A percentile compares a stretch with the other conserved stretches of the same genome.
These are phyloP conservation scores for Chytriomyces hyalinus DNA, from an alignment of 192 early-diverging fungal species.

Conservation along the genomic window DNA sequence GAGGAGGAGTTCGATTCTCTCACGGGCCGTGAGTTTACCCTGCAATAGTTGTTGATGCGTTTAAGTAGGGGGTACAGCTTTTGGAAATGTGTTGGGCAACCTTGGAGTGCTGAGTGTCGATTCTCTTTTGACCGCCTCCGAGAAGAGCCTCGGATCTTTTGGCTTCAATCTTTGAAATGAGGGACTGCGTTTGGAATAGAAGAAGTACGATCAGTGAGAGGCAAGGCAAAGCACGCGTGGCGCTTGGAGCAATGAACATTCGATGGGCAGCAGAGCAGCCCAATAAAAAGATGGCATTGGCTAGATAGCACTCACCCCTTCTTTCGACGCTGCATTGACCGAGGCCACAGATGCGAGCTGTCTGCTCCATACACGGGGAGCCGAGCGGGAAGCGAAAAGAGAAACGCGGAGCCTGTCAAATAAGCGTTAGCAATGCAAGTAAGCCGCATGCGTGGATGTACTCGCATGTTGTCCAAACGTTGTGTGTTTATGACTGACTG, in stretches of 20 bases:
- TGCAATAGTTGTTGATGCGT: conserved; percentile 30
- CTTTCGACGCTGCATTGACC: conserved; percentile 32
- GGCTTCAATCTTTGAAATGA: conserved; percentile 41
- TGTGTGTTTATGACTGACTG: no score
- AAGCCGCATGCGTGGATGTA: neutral
- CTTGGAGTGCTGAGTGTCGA: conserved; percentile 85
- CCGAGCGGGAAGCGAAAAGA: neutral
- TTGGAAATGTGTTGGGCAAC: conserved; percentile 40
- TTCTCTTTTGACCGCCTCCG: conserved; percentile 82
- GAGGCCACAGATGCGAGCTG: conserved; percentile 12
- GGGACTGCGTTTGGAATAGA: conserved; percentile 56
- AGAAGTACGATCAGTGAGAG: conserved; percentile 52
- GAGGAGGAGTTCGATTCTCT: conserved; percentile 83
- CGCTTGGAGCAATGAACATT: conserved; percentile 26
- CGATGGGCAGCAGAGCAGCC: no score
- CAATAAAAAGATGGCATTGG: no score
- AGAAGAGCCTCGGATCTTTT: conserved; percentile 75
- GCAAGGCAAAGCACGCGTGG: conserved; percentile 61
- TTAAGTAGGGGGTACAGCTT: neutral
- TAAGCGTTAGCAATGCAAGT: neutral
- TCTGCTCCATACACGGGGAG: neutral
- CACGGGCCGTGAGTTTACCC: conserved; percentile 94
- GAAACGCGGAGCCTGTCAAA: neutral
- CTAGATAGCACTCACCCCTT: conserved; percentile 22
- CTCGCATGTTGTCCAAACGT: neutral